Evolutionary conservation across 129 eudicot species (phyloP).

Genomic region (Flaveria linearis): DNA sequence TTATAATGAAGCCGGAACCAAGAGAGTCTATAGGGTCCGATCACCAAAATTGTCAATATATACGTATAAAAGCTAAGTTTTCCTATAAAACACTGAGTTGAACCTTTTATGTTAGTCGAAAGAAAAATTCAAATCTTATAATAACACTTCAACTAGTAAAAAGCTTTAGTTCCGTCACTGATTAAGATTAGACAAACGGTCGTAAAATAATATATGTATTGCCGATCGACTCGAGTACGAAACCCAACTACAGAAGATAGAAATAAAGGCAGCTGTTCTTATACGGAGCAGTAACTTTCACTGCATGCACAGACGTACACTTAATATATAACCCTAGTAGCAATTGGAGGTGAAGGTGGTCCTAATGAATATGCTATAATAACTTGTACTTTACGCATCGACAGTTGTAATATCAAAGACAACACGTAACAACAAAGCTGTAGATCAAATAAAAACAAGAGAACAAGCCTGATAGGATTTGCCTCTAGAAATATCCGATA

Average conservation of each 20-base stretch:
- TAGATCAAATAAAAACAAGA: constrained; percentile 8
- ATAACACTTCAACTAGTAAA: too few species aligned
- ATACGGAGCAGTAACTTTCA: constrained; percentile 27
- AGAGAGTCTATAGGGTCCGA: too few species aligned
- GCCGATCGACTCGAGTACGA: constrained; percentile 22
- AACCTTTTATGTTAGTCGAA: too few species aligned
- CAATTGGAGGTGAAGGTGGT: constrained; percentile 40
- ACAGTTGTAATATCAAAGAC: constrained; percentile 10
- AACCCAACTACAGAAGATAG: not conserved
- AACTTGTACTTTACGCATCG: constrained; percentile 25
- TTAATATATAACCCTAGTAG: constrained; percentile 30
- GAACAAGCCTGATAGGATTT: constrained; percentile 19
- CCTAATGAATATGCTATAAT: constrained; percentile 20
- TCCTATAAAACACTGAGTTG: too few species aligned
- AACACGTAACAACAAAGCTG: constrained; percentile 34
- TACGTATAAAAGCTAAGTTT: too few species aligned
- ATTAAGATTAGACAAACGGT: not conserved
- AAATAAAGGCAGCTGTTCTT: not conserved
- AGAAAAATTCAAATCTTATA: too few species aligned
- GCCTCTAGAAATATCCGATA: constrained; percentile 41
- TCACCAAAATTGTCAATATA: too few species aligned
- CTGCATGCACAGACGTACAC: constrained; percentile 12
- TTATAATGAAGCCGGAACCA: too few species aligned
- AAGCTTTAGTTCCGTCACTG: too few species aligned
- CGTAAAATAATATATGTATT: not conserved